Evolutionary conservation across 352 stramenopile genomes (phyloP).

Genomic region (Phytopythium cucurbitacearum): DNA sequence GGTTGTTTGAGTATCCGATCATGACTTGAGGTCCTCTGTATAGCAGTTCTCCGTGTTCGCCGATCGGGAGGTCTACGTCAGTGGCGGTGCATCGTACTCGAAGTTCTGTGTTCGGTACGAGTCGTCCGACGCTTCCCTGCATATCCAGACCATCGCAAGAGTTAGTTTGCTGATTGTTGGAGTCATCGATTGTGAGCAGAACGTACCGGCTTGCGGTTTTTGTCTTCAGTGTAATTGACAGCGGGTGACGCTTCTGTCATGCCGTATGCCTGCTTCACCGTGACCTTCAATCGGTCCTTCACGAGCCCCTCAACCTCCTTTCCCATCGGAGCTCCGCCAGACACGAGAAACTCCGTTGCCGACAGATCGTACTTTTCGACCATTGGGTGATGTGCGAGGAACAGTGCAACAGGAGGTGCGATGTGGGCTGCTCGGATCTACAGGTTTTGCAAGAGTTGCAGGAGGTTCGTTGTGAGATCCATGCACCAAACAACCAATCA

Average conservation of each 20-base stretch:
- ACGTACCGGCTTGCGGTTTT: constrained; percentile 21
- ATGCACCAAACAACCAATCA: neutral
- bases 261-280: constrained; percentile 49
- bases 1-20: constrained; percentile 89
- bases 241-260: constrained; percentile 54
- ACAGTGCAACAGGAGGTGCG: constrained; percentile 84
- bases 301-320: constrained; percentile 74
- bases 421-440: constrained; percentile 52
- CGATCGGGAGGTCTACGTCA: constrained; percentile 30
- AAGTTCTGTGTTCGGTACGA: constrained; percentile 58
- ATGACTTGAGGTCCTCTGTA: constrained; percentile 91
- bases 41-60: constrained; percentile 74
- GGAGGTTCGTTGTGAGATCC: neutral
- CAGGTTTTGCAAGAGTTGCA: neutral
- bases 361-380: constrained; percentile 92
- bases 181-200: too few species aligned
- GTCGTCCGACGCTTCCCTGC: constrained; percentile 41
- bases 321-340: constrained; percentile 84
- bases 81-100: constrained; percentile 47
- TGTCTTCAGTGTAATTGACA: constrained; percentile 30
- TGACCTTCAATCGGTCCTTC: constrained; percentile 53
- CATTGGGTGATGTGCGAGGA: constrained; percentile 85
- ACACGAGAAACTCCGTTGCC: constrained; percentile 70
- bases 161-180: too few species aligned
- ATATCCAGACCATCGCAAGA: neutral